Base-by-base conservation (phyloP, 2,329 filamentous ascomycete species). In the Pyrenophora seminiperda region DNA sequence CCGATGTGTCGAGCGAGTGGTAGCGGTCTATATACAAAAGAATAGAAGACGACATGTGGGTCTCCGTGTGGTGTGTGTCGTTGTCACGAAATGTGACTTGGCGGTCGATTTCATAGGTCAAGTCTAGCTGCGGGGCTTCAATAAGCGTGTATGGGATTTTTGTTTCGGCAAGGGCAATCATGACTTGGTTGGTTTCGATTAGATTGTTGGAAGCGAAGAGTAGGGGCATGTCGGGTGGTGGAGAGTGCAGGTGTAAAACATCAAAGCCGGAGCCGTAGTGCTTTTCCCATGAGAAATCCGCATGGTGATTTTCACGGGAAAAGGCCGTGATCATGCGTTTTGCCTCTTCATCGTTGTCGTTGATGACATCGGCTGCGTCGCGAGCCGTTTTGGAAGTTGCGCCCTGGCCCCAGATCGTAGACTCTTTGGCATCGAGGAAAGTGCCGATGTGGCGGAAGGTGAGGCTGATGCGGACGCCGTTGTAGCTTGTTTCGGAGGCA, bases 371-470 rank as follows among this genome's bases (percentile, higher is more conserved):
- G 1, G 76, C 75, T 0, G 91, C 91, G 0, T 77, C 74, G 0
- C 79, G 78, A 18, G 79, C 78, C 0, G 76, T 79, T 75, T 96
- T 96, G 5, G 77, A 77, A 0, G 82, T 84, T 0, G 92, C 93
- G 2, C 94, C 94, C 73, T 97, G 92, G 11, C 94, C 94, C 93
- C 92, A 97, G 46, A 99, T 96, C 2, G 75, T 75, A 22, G 77
- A 77, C 31, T 82, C 79, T n/a, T 83, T 78, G 3, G 78, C 76
- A 61, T 87, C 79, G 36, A 96, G 74, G 66, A 91, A 97, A 0
- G 94, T 99, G 2, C 86, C 91, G 57, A 99, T 97, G 18, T 84
- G 81, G 36, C 94, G 83, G 70, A 99, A 97, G 0, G 94, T 99
- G 29, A 99, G 79, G 39, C 90, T 95, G 68, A 99, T 96, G 38